Evolutionary conservation across 1,139 yeast genomes (phyloP).

Genomic region (Candida tropicalis): DNA sequence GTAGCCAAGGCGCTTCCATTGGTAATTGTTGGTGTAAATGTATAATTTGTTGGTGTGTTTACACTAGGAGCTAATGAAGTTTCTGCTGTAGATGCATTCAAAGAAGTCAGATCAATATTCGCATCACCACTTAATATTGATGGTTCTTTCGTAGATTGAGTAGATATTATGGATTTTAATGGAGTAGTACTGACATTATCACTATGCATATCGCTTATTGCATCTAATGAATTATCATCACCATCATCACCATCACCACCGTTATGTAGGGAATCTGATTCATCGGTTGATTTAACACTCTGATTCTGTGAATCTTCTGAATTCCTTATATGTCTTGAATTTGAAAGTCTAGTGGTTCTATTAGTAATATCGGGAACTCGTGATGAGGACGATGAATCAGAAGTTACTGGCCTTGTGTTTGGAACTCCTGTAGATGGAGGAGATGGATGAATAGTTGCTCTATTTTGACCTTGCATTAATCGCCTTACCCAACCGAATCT

Average conservation of each 20-base stretch:
- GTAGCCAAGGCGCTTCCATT: constrained; percentile 4
- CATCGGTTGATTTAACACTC: neutral
- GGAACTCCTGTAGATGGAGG: constrained; percentile 5
- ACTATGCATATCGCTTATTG: constrained; percentile 12
- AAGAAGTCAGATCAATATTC: constrained; percentile 38
- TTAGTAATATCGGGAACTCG: neutral
- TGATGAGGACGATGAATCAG: no score
- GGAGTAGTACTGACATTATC: constrained; percentile 54
- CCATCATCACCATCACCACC: constrained; percentile 11
- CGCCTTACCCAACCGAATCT: constrained; percentile 52
- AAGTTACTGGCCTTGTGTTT: no score
- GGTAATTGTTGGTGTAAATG: constrained; percentile 7
- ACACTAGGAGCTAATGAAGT: constrained; percentile 53
- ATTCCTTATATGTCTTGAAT: neutral
- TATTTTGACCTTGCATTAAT: constrained; percentile 47
- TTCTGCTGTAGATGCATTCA: constrained; percentile 53
- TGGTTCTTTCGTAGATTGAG: constrained; percentile 50
- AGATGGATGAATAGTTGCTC: constrained; percentile 14
- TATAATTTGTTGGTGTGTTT: constrained; percentile 15
- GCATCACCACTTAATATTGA: constrained; percentile 50
- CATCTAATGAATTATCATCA: constrained; percentile 12
- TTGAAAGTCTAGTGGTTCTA: neutral
- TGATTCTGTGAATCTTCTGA: neutral
- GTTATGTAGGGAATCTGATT: neutral
- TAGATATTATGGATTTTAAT: constrained; percentile 50